Conservation (phyloP, 106 monocot species). For the Dioscorea zingiberensis region DNA sequence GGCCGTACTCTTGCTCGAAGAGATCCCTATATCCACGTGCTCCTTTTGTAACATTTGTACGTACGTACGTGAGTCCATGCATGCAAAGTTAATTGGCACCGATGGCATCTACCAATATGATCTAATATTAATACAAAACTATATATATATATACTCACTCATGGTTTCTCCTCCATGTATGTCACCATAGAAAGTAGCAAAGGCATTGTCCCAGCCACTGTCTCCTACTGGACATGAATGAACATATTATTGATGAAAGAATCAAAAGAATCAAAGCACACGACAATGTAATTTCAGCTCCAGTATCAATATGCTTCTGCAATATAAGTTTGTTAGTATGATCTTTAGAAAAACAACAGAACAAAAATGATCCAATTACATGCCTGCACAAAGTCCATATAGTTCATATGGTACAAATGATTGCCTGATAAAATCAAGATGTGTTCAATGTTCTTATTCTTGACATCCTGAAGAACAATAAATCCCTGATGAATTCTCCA, state of each 20-base stretch:
- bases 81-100: no score
- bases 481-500: no score
- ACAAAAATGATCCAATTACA: background rate
- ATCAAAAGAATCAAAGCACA: no score
- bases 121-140: no score
- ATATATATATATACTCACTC: no score
- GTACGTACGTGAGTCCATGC: background rate
- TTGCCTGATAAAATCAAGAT: slow-evolving; percentile 79
- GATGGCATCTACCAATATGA: no score
- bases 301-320: slow-evolving; percentile 79
- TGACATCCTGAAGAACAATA: slow-evolving; percentile 52
- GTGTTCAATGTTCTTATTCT: slow-evolving; percentile 73
- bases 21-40: slow-evolving; percentile 36
- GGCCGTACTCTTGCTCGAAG: slow-evolving; percentile 29
- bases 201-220: no score
- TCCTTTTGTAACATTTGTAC: slow-evolving; percentile 6
- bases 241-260: no score
- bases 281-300: slow-evolving; percentile 82
- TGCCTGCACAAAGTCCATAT: slow-evolving; percentile 90
- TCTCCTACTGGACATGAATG: no score
- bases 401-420: slow-evolving; percentile 91
- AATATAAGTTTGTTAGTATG: background rate
- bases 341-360: background rate
- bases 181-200: no score
- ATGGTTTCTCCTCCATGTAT: no score